These are phyloP conservation scores for Debaryomycetaceae sp. DNA, from an alignment of 1,139 yeast genomes.

Conservation along the genomic window DNA sequence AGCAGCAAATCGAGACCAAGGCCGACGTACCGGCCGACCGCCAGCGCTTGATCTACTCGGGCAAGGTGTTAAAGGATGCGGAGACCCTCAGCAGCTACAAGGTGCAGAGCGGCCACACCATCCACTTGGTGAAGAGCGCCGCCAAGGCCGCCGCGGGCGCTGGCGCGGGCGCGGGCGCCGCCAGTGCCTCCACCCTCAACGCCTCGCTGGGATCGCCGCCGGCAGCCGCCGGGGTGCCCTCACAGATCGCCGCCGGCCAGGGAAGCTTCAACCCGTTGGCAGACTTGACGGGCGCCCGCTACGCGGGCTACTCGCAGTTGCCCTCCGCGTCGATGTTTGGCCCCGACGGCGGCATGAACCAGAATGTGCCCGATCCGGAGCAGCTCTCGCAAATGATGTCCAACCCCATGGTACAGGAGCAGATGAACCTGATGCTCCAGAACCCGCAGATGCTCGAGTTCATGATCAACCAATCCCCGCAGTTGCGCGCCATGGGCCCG, in stretches of 20 bases:
- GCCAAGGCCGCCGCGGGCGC: conserved; percentile 22
- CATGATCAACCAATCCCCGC: conserved; percentile 80
- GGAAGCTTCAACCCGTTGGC: conserved; percentile 89
- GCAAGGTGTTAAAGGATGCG: conserved; percentile 83
- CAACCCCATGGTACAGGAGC: conserved; percentile 74
- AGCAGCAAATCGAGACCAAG: conserved; percentile 54
- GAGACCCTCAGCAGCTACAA: conserved; percentile 75
- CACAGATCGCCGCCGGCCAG: conserved; percentile 80
- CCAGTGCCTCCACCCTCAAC: conserved; percentile 10
- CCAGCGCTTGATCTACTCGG: conserved; percentile 89
- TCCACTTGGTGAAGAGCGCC: conserved; percentile 80
- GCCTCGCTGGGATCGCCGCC: conserved; percentile 9
- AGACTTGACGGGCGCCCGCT: conserved; percentile 90
- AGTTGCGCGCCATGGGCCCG: conserved; percentile 82
- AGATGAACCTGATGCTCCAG: conserved; percentile 72
- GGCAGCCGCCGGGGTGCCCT: conserved; percentile 49
- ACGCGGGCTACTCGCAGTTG: conserved; percentile 85
- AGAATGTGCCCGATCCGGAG: conserved; percentile 66
- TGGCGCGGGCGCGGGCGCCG: conserved; percentile 13
- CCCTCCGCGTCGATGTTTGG: conserved; percentile 91
- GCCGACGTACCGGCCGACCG: conserved; percentile 67
- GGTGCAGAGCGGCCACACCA: conserved; percentile 78
- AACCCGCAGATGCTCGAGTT: conserved; percentile 82
- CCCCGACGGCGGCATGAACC: conserved; percentile 87
- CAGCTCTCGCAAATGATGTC: conserved; percentile 72